Conservation (phyloP, 805 yeast genomes). For the Yarrowia deformans region DNA sequence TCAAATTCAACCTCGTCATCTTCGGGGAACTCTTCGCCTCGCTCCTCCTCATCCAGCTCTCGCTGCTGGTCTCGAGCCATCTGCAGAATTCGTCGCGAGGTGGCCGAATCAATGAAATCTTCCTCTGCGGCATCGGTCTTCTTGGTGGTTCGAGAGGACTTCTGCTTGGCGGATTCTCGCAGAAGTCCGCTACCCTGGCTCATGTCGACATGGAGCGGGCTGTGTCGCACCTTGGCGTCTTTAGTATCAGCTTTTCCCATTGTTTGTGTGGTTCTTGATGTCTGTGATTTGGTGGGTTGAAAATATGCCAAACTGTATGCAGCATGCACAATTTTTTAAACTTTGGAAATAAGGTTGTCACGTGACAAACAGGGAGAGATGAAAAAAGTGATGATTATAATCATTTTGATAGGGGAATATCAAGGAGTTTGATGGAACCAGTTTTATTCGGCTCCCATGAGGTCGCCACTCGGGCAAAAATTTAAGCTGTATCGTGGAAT, state of each 20-base stretch:
- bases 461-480: too few species aligned
- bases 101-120: conserved; percentile 77
- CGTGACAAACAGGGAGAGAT: background rate
- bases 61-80: conserved; percentile 93
- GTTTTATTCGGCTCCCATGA: too few species aligned
- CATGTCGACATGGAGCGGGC: conserved; percentile 79
- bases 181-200: conserved; percentile 77
- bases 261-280: background rate
- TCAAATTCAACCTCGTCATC: conserved; percentile 57
- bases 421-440: background rate
- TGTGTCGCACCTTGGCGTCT: conserved; percentile 68
- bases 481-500: too few species aligned
- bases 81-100: conserved; percentile 84
- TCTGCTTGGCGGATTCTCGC: conserved; percentile 54
- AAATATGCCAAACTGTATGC: conserved; percentile 35
- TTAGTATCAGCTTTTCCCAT: conserved; percentile 43
- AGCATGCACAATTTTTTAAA: conserved; percentile 36
- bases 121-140: conserved; percentile 53
- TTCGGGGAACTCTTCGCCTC: conserved; percentile 56
- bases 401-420: background rate
- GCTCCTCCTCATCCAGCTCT: conserved; percentile 77
- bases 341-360: background rate
- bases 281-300: background rate
- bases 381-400: background rate
- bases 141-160: conserved; percentile 50